phyloP scores from a whole-genome alignment of 2,329 filamentous ascomycete genomes.

The Diaporthe amygdali region DNA sequence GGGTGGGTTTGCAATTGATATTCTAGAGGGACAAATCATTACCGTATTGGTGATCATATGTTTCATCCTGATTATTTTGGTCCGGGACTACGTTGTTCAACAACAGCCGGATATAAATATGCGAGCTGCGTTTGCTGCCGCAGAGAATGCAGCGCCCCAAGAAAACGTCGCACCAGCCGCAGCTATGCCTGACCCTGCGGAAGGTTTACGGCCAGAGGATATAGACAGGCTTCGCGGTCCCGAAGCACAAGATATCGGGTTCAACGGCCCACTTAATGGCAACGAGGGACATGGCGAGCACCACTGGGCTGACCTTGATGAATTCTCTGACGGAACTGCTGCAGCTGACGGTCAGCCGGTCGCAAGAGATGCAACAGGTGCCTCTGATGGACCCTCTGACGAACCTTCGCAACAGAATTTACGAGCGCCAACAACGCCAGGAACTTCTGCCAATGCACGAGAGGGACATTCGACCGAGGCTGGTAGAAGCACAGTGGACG shows the following conservation, averaged over 20 bases:
- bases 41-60: slow-evolving; percentile 89
- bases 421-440: background rate
- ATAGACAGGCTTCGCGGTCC: slow-evolving; percentile 15
- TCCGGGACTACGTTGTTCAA: slow-evolving; percentile 97
- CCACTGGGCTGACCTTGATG: background rate
- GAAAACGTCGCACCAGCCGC: slow-evolving; percentile 10
- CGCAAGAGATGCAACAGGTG: background rate
- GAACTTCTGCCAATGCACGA: background rate
- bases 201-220: slow-evolving; percentile 3
- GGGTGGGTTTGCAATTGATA: slow-evolving; percentile 59
- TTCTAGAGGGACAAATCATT: slow-evolving; percentile 92
- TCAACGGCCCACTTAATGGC: slow-evolving; percentile 1
- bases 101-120: slow-evolving; percentile 94
- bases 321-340: background rate
- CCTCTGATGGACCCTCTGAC: background rate
- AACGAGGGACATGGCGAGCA: background rate
- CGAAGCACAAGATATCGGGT: slow-evolving; percentile 15
- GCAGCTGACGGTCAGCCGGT: background rate
- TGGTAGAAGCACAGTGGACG: slow-evolving; percentile 40
- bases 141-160: slow-evolving; percentile 26
- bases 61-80: slow-evolving; percentile 96
- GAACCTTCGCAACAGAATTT: background rate
- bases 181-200: background rate
- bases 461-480: background rate
- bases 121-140: slow-evolving; percentile 64